Conservation (phyloP, 768 basidiomycete genomes). For the Tylopilus intermedius region DNA sequence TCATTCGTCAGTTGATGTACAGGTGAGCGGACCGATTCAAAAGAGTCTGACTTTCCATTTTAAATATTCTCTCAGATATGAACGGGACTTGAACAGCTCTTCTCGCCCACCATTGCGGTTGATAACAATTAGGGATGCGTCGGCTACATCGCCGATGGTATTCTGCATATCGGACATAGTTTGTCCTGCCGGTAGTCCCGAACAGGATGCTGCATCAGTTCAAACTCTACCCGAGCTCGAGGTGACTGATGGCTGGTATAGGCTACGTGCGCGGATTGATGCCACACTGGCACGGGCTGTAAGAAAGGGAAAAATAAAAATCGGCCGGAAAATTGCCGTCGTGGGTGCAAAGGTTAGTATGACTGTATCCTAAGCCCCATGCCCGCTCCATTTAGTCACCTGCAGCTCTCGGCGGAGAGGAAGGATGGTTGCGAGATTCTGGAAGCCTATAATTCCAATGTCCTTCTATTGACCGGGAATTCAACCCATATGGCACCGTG, state of each 20-base stretch:
- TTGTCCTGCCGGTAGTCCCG: slow-evolving; percentile 41
- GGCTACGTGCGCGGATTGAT: slow-evolving; percentile 74
- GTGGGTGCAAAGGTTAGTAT: slow-evolving; percentile 70
- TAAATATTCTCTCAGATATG: slow-evolving; percentile 56
- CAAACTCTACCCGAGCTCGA: slow-evolving; percentile 62
- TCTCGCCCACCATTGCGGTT: slow-evolving; percentile 77
- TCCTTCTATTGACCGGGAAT: slow-evolving; percentile 73
- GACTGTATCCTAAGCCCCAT: neutral
- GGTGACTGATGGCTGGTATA: slow-evolving; percentile 98
- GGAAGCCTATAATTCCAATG: slow-evolving; percentile 67
- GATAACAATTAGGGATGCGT: slow-evolving; percentile 78
- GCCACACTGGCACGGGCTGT: slow-evolving; percentile 66
- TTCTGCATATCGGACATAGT: slow-evolving; percentile 75
- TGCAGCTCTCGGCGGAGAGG: slow-evolving; percentile 60
- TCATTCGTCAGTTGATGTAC: slow-evolving; percentile 79
- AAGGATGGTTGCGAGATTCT: slow-evolving; percentile 81
- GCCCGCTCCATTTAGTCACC: neutral
- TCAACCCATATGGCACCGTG: slow-evolving; percentile 82
- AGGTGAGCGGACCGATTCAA: slow-evolving; percentile 45
- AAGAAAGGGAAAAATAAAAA: slow-evolving; percentile 54
- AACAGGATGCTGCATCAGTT: slow-evolving; percentile 35
- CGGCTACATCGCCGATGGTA: slow-evolving; percentile 75
- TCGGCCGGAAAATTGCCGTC: slow-evolving; percentile 82
- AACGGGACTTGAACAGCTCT: slow-evolving; percentile 75
- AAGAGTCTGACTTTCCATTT: neutral